Base-by-base conservation (phyloP, 129 eudicot genomes). In the Cynara cardunculus region DNA sequence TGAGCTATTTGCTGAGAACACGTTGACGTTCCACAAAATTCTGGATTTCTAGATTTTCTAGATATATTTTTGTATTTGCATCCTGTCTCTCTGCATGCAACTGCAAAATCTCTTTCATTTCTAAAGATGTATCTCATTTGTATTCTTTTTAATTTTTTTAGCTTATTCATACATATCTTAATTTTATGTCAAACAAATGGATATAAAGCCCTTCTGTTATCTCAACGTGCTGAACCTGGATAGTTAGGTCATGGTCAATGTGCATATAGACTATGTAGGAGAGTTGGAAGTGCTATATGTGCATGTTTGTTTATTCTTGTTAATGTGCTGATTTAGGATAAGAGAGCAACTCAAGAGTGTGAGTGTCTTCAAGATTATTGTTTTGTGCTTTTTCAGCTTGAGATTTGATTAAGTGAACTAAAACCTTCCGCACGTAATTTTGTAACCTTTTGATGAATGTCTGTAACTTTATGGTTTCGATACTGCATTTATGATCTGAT, bases 351-450 rank as follows among this genome's bases (percentile, higher is more conserved):
- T 53, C 64, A 53, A 10, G 64, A 53, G 22, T 53, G 64, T 53
- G 64, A 53, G 16, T 53, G 7, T 22, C 64, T 53, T 53, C 21
- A 53, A 53, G 22, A 14, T 16, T 70, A 70, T 25, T 27, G 74
- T 13, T 70, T 28, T 69, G 21, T 27, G 46, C 35, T 30, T 70
- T 12, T 16, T 41, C 62, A 53, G 10, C 28, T 27, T 25, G 11
- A 59, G 80, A 25, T 75, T 35, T 53, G 76, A 24, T 25, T 75
- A 75, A 39, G 68, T 10, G 34, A 56, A 69, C 44, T 69, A 25
- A 69, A 44, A 5, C 53, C 14, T 72, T 75, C 22, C 34, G 49
- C 19, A 0, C 6, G 25, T 12, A 12, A 7, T 13, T 49, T 5
- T 44, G 49, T 39, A 39, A 10, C 49, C 16, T 74, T 74, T 46